Evolutionary conservation across 164 flowering plant genomes (phyloP).

Genomic region (Aristolochia contorta): DNA sequence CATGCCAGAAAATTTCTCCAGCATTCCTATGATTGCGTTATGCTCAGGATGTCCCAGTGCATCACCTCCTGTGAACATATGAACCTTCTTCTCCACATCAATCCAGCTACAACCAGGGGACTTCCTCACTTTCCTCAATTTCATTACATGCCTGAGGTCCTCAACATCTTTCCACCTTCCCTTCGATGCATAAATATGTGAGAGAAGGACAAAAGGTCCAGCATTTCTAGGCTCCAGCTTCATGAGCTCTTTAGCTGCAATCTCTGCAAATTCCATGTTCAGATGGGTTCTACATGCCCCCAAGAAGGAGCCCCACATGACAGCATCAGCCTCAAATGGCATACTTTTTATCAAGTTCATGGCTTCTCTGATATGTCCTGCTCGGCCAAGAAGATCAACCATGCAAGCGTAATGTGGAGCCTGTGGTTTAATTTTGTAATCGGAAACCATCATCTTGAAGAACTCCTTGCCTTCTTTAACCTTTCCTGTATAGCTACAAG

Average conservation of each 20-base stretch:
- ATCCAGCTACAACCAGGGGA: conserved; percentile 77
- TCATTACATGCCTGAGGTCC: conserved; percentile 46
- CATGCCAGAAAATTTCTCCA: no score
- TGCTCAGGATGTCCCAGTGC: conserved; percentile 14
- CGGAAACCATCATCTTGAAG: no score
- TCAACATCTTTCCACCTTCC: conserved; percentile 59
- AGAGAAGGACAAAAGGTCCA: conserved; percentile 56
- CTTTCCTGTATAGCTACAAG: conserved; percentile 5
- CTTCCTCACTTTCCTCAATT: conserved; percentile 45
- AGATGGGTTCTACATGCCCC: conserved; percentile 65
- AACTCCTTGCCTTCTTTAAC: no score
- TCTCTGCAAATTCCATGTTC: conserved; percentile 63
- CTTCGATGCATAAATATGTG: conserved; percentile 65
- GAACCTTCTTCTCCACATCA: no score
- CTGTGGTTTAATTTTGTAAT: conserved; percentile 36
- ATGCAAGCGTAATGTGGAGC: conserved; percentile 70
- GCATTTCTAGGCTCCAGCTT: conserved; percentile 22
- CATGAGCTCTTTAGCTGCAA: conserved; percentile 56
- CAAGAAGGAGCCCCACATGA: conserved; percentile 72
- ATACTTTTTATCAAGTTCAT: conserved; percentile 15
- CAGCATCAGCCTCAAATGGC: conserved; percentile 60
- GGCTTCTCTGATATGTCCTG: conserved; percentile 54
- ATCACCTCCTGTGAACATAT: no score
- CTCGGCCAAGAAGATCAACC: conserved; percentile 80
- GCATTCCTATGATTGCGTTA: no score